These are phyloP conservation scores for Fraxinus sp. DNA, from an alignment of 305 asterid species.

Conservation along the genomic window DNA sequence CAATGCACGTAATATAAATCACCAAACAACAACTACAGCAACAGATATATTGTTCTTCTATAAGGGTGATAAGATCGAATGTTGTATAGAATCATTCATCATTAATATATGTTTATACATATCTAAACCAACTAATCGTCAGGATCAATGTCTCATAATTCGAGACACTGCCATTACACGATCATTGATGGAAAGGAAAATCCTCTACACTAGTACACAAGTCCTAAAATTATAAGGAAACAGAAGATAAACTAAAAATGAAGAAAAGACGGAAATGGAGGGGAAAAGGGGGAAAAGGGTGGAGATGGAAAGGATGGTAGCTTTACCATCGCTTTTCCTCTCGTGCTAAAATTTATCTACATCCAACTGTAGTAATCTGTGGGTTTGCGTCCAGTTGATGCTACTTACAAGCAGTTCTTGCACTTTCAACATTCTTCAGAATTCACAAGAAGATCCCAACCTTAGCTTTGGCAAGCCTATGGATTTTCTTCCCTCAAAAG, in stretches of 20 bases:
- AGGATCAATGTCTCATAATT: neutral
- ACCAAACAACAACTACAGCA: neutral
- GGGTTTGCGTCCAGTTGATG: slow-evolving; percentile 29
- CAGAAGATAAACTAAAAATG: neutral
- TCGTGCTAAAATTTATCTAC: slow-evolving; percentile 22
- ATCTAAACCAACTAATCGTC: neutral
- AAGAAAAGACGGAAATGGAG: neutral
- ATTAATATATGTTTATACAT: neutral
- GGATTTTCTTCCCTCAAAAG: slow-evolving; percentile 65
- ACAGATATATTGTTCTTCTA: neutral
- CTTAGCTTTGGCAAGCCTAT: slow-evolving; percentile 75
- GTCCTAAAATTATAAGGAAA: slow-evolving; percentile 14
- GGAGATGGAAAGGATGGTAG: slow-evolving; percentile 44
- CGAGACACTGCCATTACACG: neutral
- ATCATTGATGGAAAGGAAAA: neutral
- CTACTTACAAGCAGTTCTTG: slow-evolving; percentile 17
- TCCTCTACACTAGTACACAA: slow-evolving; percentile 23
- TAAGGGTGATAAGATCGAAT: neutral
- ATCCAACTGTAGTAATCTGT: slow-evolving; percentile 30
- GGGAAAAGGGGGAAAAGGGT: slow-evolving; percentile 9
- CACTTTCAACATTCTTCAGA: slow-evolving; percentile 40
- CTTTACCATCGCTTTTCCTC: slow-evolving; percentile 41
- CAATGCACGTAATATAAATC: neutral
- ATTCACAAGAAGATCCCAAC: slow-evolving; percentile 83
- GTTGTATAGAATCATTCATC: neutral